Conservation (phyloP, 176 grass and related monocot species). For the Paspalum notatum region DNA sequence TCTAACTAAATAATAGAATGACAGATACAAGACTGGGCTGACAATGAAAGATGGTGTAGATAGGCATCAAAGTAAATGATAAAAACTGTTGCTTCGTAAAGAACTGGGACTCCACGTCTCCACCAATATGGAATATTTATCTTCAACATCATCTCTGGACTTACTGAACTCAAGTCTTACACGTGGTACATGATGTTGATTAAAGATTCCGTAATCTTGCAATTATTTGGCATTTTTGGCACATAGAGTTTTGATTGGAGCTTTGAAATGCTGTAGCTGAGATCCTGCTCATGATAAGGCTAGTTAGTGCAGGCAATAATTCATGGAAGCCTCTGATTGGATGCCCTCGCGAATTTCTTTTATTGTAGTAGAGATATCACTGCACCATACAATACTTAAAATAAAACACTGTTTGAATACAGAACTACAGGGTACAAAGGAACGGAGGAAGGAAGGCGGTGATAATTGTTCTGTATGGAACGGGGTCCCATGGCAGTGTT, state of each 20-base stretch:
- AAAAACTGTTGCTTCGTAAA: slow-evolving; percentile 47
- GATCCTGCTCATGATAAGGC: slow-evolving; percentile 36
- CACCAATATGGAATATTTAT: slow-evolving; percentile 54
- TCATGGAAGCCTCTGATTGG: slow-evolving; percentile 27
- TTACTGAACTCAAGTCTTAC: slow-evolving; percentile 38
- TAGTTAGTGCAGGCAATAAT: slow-evolving; percentile 52
- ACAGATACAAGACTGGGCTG: slow-evolving; percentile 46
- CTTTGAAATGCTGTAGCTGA: slow-evolving; percentile 27
- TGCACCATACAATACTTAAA: slow-evolving; percentile 34
- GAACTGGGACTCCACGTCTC: slow-evolving; percentile 38
- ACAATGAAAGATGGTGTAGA: slow-evolving; percentile 40
- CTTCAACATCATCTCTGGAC: slow-evolving; percentile 32
- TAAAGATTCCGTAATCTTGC: slow-evolving; percentile 27
- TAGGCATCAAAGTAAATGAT: slow-evolving; percentile 47
- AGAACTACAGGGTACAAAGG: slow-evolving; percentile 42
- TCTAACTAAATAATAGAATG: slow-evolving; percentile 34
- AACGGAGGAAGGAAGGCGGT: slow-evolving; percentile 47
- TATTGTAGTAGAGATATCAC: slow-evolving; percentile 35
- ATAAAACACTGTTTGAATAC: slow-evolving; percentile 46
- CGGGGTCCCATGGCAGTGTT: slow-evolving; percentile 60
- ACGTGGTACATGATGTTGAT: slow-evolving; percentile 35
- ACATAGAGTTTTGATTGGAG: slow-evolving; percentile 10
- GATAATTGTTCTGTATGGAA: slow-evolving; percentile 45
- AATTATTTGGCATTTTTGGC: slow-evolving; percentile 23
- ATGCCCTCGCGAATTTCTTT: slow-evolving; percentile 40